Conservation (phyloP, 179 eudicot species). For the Sideroxylon spinosum region DNA sequence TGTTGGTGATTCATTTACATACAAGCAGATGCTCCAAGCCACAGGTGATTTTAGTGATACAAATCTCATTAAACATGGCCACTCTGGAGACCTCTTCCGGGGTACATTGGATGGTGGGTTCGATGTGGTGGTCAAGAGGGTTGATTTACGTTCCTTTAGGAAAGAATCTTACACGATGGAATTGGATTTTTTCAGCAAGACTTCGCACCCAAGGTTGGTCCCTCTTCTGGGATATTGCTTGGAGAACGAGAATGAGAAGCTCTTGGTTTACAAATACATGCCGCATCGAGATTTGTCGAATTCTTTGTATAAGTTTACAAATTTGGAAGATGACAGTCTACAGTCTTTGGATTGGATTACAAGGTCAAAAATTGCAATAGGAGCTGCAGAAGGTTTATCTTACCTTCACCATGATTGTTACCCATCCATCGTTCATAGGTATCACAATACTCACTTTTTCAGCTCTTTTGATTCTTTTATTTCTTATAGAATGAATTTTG, state of each 20-base stretch:
- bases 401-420: conserved; percentile 80
- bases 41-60: conserved; percentile 49
- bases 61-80: conserved; percentile 70
- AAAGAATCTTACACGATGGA: conserved; percentile 55
- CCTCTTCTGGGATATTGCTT: conserved; percentile 79
- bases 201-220: conserved; percentile 58
- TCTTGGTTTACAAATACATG: conserved; percentile 74
- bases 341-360: conserved; percentile 94
- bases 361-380: conserved; percentile 75
- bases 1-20: conserved; percentile 53
- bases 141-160: conserved; percentile 41
- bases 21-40: conserved; percentile 64
- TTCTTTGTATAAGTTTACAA: conserved; percentile 46
- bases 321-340: conserved; percentile 40
- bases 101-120: conserved; percentile 60
- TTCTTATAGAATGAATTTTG: background rate
- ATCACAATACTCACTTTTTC: conserved; percentile 11
- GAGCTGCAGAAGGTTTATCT: conserved; percentile 72
- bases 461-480: background rate
- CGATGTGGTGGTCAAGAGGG: conserved; percentile 60
- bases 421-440: conserved; percentile 92
- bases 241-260: conserved; percentile 69
- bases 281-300: conserved; percentile 72
- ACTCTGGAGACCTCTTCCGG: conserved; percentile 62
- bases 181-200: conserved; percentile 61